Conservation (phyloP, 768 basidiomycete genomes). For the Lactarius hengduanensis region DNA sequence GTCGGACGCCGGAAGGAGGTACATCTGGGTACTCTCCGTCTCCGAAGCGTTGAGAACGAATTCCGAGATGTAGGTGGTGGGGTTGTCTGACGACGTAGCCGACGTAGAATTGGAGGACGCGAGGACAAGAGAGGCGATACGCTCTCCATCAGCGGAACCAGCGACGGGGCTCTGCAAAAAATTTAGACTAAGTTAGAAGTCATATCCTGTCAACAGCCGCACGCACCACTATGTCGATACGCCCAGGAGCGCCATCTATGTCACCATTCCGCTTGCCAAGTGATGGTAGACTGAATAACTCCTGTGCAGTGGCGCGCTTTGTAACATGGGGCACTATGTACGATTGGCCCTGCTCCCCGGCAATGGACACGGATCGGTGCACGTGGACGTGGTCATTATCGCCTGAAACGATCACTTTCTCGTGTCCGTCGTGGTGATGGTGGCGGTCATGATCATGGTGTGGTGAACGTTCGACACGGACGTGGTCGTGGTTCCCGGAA, state of each 20-base stretch:
- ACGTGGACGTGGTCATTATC: conserved; percentile 27
- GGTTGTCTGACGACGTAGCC: conserved; percentile 1
- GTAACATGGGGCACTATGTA: conserved; percentile 27
- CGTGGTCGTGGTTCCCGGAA: conserved; percentile 20
- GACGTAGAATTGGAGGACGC: conserved; percentile 19
- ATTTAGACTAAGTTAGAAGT: not conserved
- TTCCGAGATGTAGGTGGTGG: conserved; percentile 8
- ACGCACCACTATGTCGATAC: conserved; percentile 51
- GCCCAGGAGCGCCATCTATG: conserved; percentile 39
- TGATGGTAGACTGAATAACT: conserved; percentile 10
- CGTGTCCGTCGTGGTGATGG: conserved; percentile 22
- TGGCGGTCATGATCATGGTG: not conserved
- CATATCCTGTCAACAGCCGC: conserved; percentile 15
- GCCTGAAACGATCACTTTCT: conserved; percentile 29
- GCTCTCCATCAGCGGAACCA: conserved; percentile 37
- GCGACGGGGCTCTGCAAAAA: conserved; percentile 37
- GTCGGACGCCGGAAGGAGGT: conserved; percentile 28
- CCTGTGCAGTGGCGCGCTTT: conserved; percentile 24
- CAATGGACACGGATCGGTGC: conserved; percentile 27
- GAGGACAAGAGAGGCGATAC: conserved; percentile 45
- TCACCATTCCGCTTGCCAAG: conserved; percentile 19
- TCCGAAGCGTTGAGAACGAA: conserved; percentile 38
- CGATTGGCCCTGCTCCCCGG: conserved; percentile 26
- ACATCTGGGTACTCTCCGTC: conserved; percentile 34
- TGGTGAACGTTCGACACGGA: conserved; percentile 17